Percentiles rank a stretch among this genome's conserved stretches.
These are phyloP conservation scores for Amphibolis antarctica DNA, from an alignment of 106 monocot genomes.

Conservation along the genomic window DNA sequence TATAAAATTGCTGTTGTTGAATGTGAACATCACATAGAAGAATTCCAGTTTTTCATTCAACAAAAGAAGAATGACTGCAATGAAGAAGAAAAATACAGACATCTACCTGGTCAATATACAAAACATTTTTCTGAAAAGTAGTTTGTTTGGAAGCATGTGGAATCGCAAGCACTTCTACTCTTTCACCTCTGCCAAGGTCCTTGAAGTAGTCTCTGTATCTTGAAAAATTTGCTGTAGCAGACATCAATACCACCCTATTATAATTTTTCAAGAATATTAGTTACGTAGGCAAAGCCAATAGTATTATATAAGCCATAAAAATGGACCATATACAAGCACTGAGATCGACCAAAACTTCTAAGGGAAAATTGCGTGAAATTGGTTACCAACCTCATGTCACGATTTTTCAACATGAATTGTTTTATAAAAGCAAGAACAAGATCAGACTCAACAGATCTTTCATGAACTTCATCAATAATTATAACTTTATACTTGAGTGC, in stretches of 20 bases:
- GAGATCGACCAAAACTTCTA: not conserved
- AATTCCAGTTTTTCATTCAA: too few species aligned
- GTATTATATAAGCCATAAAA: too few species aligned
- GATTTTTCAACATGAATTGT: conserved; percentile 67
- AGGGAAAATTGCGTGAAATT: not conserved
- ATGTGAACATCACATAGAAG: too few species aligned
- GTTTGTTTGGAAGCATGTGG: conserved; percentile 31
- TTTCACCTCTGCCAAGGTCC: conserved; percentile 65
- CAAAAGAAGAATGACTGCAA: too few species aligned
- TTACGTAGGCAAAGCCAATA: too few species aligned
- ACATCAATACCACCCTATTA: conserved; percentile 70
- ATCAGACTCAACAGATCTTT: conserved; percentile 87
- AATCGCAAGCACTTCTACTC: conserved; percentile 85
- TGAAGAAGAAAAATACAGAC: not conserved
- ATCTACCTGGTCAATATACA: conserved; percentile 61
- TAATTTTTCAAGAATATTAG: not conserved
- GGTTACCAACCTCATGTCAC: conserved; percentile 39
- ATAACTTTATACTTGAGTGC: conserved; percentile 78
- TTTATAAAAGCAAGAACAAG: conserved; percentile 76
- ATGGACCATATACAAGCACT: not conserved
- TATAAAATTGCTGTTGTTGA: too few species aligned
- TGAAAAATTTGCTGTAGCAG: conserved; percentile 78
- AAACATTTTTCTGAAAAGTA: conserved; percentile 55
- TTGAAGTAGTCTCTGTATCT: conserved; percentile 75
- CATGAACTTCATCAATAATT: conserved; percentile 89